Conservation (phyloP, 257 asterid species). For the Solanum megistacrolobum region DNA sequence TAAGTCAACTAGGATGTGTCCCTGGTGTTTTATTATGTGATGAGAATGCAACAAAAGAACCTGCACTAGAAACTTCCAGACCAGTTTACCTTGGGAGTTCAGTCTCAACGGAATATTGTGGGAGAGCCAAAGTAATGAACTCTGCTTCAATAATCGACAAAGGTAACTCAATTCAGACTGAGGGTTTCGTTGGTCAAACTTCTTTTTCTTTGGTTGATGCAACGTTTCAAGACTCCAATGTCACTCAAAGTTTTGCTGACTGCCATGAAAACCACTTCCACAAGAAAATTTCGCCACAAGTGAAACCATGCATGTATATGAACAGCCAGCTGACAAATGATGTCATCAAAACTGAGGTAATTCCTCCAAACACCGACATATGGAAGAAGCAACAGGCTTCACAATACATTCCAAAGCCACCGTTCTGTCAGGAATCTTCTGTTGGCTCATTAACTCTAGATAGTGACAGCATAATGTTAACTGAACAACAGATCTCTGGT, state of each 20-base stretch:
- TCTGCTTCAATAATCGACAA: constrained; percentile 17
- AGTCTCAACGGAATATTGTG: constrained; percentile 12
- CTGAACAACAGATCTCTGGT: constrained; percentile 10
- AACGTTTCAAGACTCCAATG: constrained; percentile 19
- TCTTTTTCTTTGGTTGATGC: constrained; percentile 17
- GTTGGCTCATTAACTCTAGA: constrained; percentile 13
- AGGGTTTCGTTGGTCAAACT: constrained; percentile 13
- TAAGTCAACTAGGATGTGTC: constrained; percentile 58
- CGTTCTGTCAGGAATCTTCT: constrained; percentile 12
- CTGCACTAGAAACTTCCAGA: constrained; percentile 24
- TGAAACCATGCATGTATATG: constrained; percentile 10
- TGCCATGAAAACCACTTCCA: constrained; percentile 5
- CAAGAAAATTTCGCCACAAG: constrained; percentile 3
- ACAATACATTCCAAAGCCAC: constrained; percentile 8
- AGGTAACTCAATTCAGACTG: constrained; percentile 11
- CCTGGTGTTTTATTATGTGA: constrained; percentile 48
- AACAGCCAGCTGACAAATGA: constrained; percentile 21
- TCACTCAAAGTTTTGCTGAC: background rate
- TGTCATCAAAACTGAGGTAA: constrained; percentile 47
- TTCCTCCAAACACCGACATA: constrained; percentile 38
- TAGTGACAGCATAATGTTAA: constrained; percentile 11
- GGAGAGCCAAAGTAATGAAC: constrained; percentile 13
- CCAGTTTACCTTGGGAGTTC: constrained; percentile 26
- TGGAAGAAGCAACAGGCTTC: constrained; percentile 42
- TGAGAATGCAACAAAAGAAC: constrained; percentile 30